phyloP scores from a whole-genome alignment of 2,329 filamentous ascomycete species.

The Epichloe festucae region DNA sequence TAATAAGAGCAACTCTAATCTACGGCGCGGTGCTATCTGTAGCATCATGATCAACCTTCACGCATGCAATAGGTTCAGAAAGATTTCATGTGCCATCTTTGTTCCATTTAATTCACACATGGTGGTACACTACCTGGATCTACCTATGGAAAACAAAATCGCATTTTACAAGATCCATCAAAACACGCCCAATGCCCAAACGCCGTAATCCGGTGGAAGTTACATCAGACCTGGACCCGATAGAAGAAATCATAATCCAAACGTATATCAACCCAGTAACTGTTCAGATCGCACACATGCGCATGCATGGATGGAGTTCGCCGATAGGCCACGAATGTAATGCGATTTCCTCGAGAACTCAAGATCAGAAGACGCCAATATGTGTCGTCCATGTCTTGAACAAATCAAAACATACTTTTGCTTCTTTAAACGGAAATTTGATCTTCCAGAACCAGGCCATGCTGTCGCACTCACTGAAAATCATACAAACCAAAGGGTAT shows the following conservation, averaged over 20 bases:
- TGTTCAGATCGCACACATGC: background rate
- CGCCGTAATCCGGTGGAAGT: conserved; percentile 4
- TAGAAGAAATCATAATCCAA: conserved; percentile 1
- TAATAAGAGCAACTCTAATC: background rate
- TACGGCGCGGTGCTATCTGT: background rate
- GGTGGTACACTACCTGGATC: conserved; percentile 10
- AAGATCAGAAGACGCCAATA: background rate
- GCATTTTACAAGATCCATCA: background rate
- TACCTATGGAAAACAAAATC: conserved; percentile 5
- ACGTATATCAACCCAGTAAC: background rate
- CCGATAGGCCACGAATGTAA: background rate
- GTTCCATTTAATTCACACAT: conserved; percentile 6
- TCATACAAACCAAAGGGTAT: conserved; percentile 9
- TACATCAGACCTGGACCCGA: background rate
- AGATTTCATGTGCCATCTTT: background rate
- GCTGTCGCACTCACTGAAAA: conserved; percentile 9
- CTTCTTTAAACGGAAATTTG: background rate
- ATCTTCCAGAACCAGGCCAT: conserved; percentile 8
- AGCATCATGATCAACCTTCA: background rate
- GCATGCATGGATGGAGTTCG: background rate
- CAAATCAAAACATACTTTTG: conserved; percentile 4
- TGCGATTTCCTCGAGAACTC: background rate
- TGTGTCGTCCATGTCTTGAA: conserved; percentile 2
- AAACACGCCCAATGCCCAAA: conserved; percentile 4
- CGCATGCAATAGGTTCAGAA: background rate